Conservation (phyloP, 345 rosid species). For the Conringia planisiliqua region DNA sequence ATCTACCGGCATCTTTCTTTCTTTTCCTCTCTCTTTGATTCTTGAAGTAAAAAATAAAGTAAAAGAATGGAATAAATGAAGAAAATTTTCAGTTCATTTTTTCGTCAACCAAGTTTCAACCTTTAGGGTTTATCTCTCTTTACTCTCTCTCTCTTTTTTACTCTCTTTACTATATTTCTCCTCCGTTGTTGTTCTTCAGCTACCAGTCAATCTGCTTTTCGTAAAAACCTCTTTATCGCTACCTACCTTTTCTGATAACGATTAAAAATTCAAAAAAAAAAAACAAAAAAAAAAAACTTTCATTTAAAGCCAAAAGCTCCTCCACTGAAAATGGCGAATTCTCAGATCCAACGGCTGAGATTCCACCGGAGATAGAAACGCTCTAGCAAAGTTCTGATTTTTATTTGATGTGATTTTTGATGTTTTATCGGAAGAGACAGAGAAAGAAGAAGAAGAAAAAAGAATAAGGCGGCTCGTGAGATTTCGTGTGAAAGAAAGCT, state of each 20-base stretch:
- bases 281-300: not conserved
- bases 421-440: not conserved
- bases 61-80: conserved; percentile 19
- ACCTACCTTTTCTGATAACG: conserved; percentile 33
- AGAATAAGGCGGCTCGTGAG: conserved; percentile 22
- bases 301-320: not conserved
- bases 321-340: not conserved
- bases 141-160: not conserved
- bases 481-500: conserved; percentile 29
- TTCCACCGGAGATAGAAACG: conserved; percentile 19
- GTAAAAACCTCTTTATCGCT: conserved; percentile 13
- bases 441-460: not conserved
- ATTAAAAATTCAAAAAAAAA: not conserved
- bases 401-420: not conserved
- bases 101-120: conserved; percentile 35
- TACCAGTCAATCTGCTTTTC: conserved; percentile 39
- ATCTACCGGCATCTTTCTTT: conserved; percentile 54
- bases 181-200: conserved; percentile 32
- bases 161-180: conserved; percentile 2
- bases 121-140: conserved; percentile 14
- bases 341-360: conserved; percentile 21
- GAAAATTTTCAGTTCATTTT: conserved; percentile 7
- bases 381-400: not conserved
- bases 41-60: conserved; percentile 6
- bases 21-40: not conserved